Evolutionary conservation across 2,329 filamentous ascomycete genomes (phyloP), one percentile per base, ranked within the genome.

Genomic region (Aspergillus japonicus): DNA sequence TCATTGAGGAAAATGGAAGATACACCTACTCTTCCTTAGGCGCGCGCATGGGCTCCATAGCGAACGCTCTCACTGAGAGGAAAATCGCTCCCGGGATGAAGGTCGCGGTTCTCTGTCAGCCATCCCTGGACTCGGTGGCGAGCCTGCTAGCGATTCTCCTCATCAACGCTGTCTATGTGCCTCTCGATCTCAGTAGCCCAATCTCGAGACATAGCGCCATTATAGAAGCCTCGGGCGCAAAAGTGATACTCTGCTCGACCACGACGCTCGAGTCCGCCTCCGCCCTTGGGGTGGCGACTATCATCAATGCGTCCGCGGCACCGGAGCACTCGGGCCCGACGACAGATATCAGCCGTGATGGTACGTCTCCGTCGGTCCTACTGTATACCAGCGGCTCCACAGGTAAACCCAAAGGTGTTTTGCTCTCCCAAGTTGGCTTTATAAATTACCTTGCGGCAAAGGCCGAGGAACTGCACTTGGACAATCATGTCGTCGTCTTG

Each of bases 111-210:
- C 50, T 55, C 2, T 53, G 47, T 33, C 14, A 21, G 4, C 59
- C 56, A 5, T 56, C 51, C 6, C 33, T 56, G 0, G 39, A 39
- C 16, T 48, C 47, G 2, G 49, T 58, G 7, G 50, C 56, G 14
- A 47, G 31, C 14, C 50, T 62, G 21, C 53, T 62, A 4, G 60
- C 60, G 1, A 48, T 59, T 42, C 49, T 59, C 12, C 52, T 24
- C 14, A 52, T 78, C 11, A 80, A 79, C 1, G 72, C 35, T 5
- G 56, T 64, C 4, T 77, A 72, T 57, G 60, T 75, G 3, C 74
- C 74, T 2, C 68, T 83, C 0, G 82, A 83, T 55, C 12, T 29
- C 3, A n/a, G 47, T 7, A 39, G 10, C 19, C 21, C 54, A 3
- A 10, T 5, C 10, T 8, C 31, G 6, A 19, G 29, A 14, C 47